Percentiles rank a stretch among this genome's conserved stretches.
Evolutionary conservation across 345 rosid genomes (phyloP).

Genomic region (Linum tenue): DNA sequence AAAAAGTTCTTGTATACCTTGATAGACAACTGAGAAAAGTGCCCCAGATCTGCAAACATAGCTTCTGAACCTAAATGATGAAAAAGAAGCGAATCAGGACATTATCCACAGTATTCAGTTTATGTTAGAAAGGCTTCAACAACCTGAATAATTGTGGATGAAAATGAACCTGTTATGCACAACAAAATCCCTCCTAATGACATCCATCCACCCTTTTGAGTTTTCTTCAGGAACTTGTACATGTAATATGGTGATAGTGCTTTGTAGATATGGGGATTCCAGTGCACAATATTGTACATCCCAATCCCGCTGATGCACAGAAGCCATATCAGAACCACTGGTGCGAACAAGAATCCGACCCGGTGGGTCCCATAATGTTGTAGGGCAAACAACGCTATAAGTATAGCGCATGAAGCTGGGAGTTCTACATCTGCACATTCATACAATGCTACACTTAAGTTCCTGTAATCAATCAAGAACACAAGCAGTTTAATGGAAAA

Average conservation of each 20-base stretch:
- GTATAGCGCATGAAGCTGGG: conserved; percentile 10
- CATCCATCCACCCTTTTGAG: conserved; percentile 14
- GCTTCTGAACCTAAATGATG: conserved; percentile 11
- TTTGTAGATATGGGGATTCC: conserved; percentile 16
- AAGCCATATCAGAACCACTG: conserved; percentile 8
- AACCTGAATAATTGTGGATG: too few species aligned
- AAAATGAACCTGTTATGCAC: conserved; percentile 11
- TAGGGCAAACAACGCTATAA: conserved; percentile 9
- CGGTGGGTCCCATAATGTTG: conserved; percentile 18
- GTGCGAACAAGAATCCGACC: conserved; percentile 16
- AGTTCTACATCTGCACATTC: neutral
- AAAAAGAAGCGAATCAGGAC: neutral
- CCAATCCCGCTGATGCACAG: conserved; percentile 15
- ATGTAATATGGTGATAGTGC: conserved; percentile 15
- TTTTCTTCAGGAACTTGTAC: conserved; percentile 18
- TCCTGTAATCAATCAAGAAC: too few species aligned
- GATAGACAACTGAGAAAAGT: conserved; percentile 11
- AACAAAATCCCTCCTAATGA: conserved; percentile 11
- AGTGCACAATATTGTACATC: conserved; percentile 6
- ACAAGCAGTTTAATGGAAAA: too few species aligned
- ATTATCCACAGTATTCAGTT: neutral
- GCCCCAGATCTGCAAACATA: conserved; percentile 18
- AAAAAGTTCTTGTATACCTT: neutral
- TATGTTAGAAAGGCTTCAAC: neutral
- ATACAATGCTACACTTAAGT: too few species aligned